Percentiles rank a stretch among this genome's conserved stretches.
Evolutionary conservation across 805 yeast species (phyloP).

Genomic region (Suhomyces emberorum): DNA sequence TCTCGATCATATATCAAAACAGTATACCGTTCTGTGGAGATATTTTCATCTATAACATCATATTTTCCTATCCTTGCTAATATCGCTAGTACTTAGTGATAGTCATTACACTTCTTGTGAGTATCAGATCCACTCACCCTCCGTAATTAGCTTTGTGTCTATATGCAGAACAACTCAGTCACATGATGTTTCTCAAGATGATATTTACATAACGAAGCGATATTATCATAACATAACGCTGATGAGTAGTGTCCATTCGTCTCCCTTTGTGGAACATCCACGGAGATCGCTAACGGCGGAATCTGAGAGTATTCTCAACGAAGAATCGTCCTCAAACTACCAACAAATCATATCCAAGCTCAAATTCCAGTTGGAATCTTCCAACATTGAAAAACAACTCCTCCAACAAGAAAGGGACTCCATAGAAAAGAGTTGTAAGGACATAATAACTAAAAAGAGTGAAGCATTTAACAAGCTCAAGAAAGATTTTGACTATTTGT

Average conservation of each 20-base stretch:
- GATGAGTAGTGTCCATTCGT: slow-evolving; percentile 8
- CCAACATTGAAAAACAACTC: slow-evolving; percentile 33
- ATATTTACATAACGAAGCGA: too few species aligned
- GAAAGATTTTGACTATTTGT: slow-evolving; percentile 34
- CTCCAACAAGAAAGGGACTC: slow-evolving; percentile 26
- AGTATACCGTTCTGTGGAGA: too few species aligned
- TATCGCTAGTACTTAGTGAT: too few species aligned
- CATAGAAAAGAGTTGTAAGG: slow-evolving; percentile 20
- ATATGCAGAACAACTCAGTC: too few species aligned
- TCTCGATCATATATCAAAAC: too few species aligned
- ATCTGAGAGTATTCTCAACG: neutral
- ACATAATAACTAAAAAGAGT: slow-evolving; percentile 29
- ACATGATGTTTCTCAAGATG: too few species aligned
- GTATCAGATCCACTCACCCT: too few species aligned
- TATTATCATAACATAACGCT: too few species aligned
- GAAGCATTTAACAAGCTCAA: slow-evolving; percentile 31
- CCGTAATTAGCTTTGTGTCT: too few species aligned
- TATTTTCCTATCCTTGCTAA: too few species aligned
- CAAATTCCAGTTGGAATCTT: slow-evolving; percentile 30
- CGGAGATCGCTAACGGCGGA: slow-evolving; percentile 3
- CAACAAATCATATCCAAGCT: slow-evolving; percentile 22
- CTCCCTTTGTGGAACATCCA: slow-evolving; percentile 29
- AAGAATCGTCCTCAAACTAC: slow-evolving; percentile 14
- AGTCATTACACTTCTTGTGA: too few species aligned
- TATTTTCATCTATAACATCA: too few species aligned